A percentile compares a stretch with the other conserved stretches of the same genome.
phyloP scores from a whole-genome alignment of 2,329 filamentous ascomycete genomes.

The Clonostachys chloroleuca region DNA sequence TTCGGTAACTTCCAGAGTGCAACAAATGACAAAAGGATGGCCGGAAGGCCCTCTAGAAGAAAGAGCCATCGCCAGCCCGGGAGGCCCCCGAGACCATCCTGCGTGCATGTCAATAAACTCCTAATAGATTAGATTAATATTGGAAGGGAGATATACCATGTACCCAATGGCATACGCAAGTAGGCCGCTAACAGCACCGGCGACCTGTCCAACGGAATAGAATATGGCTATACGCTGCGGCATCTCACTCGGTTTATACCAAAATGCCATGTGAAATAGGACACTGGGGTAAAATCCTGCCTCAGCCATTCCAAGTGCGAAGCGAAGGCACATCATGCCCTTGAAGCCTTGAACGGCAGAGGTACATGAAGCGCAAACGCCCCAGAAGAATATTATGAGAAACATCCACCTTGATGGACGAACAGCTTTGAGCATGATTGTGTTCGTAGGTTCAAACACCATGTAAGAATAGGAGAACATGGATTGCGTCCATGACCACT shows the following conservation, averaged over 20 bases:
- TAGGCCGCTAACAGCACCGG: constrained; percentile 20
- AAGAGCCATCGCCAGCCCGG: constrained; percentile 19
- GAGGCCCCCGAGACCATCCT: constrained; percentile 10
- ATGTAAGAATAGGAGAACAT: constrained; percentile 17
- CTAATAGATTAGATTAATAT: background rate
- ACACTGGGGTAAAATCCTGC: constrained; percentile 21
- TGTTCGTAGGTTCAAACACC: constrained; percentile 14
- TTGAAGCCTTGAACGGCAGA: constrained; percentile 13
- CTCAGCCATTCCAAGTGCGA: constrained; percentile 17
- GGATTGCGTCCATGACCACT: constrained; percentile 15
- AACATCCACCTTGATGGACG: constrained; percentile 15
- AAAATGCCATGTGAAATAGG: constrained; percentile 19
- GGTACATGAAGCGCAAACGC: constrained; percentile 13
- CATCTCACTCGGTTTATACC: constrained; percentile 22
- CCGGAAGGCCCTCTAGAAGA: constrained; percentile 16
- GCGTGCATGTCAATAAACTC: background rate
- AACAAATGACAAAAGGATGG: constrained; percentile 13
- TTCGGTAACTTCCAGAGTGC: constrained; percentile 31
- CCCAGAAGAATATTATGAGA: constrained; percentile 16
- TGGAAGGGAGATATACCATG: constrained; percentile 4
- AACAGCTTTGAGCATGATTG: constrained; percentile 12
- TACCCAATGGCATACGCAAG: constrained; percentile 17
- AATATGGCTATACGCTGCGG: constrained; percentile 23
- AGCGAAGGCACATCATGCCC: constrained; percentile 15
- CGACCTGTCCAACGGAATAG: constrained; percentile 22